Percentiles rank a stretch among this genome's conserved stretches.
phyloP scores from a whole-genome alignment of 208 protist genomes.

The Phytomonas sp. region DNA sequence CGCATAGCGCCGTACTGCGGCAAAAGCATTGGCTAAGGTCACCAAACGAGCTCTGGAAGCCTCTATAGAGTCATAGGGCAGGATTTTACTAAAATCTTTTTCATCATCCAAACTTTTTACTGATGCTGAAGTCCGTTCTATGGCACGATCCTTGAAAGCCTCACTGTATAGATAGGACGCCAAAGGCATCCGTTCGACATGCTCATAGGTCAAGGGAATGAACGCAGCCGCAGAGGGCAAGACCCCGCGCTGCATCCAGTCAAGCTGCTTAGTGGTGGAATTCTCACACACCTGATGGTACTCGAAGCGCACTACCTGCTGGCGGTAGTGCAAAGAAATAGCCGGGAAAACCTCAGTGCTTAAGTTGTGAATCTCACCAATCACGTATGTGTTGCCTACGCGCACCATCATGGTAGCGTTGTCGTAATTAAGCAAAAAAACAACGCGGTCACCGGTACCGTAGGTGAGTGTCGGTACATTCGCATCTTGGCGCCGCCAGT shows the following conservation, averaged over 20 bases:
- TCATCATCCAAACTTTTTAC: constrained; percentile 10
- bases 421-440: constrained; percentile 86
- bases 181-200: constrained; percentile 47
- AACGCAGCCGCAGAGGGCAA: constrained; percentile 57
- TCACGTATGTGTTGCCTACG: constrained; percentile 71
- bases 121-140: constrained; percentile 3
- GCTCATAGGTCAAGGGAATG: constrained; percentile 29
- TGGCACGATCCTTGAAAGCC: constrained; percentile 25
- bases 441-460: constrained; percentile 81
- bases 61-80: constrained; percentile 44
- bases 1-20: constrained; percentile 60
- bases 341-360: constrained; percentile 85
- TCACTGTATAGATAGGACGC: constrained; percentile 76
- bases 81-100: constrained; percentile 11
- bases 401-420: constrained; percentile 75
- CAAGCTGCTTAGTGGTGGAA: constrained; percentile 27
- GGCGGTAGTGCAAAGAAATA: constrained; percentile 86
- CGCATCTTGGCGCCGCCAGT: constrained; percentile 79
- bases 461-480: constrained; percentile 52
- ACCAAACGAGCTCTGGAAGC: constrained; percentile 47
- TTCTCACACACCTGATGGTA: constrained; percentile 75
- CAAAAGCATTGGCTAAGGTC: constrained; percentile 53
- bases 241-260: constrained; percentile 61
- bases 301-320: constrained; percentile 90
- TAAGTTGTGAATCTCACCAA: constrained; percentile 85